These are phyloP conservation scores for Auriscalpium microsporum DNA, from an alignment of 768 basidiomycete species.

Conservation along the genomic window DNA sequence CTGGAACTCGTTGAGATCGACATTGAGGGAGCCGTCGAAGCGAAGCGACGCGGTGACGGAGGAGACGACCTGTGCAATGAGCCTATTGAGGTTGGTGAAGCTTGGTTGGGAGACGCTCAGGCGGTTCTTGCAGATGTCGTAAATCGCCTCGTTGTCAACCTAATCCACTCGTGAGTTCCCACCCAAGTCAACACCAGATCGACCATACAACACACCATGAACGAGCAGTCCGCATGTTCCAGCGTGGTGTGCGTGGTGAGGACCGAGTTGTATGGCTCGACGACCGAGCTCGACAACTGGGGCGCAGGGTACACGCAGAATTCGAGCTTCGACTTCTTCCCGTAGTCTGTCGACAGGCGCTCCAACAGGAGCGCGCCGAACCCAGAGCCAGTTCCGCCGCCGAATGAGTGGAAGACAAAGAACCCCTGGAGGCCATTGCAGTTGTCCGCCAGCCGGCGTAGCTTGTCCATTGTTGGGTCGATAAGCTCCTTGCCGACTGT, in stretches of 20 bases:
- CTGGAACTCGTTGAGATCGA: slow-evolving; percentile 97
- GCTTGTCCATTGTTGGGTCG: slow-evolving; percentile 91
- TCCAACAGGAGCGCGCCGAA: slow-evolving; percentile 96
- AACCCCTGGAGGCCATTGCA: slow-evolving; percentile 96
- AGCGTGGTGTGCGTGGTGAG: slow-evolving; percentile 97
- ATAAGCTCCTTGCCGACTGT: slow-evolving; percentile 98
- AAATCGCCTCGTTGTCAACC: slow-evolving; percentile 99
- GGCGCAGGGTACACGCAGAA: slow-evolving; percentile 97
- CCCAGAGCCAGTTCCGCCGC: slow-evolving; percentile 97
- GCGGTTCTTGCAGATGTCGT: slow-evolving; percentile 98
- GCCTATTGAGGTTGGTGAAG: slow-evolving; percentile 88
- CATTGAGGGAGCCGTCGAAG: slow-evolving; percentile 95
- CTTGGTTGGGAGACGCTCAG: slow-evolving; percentile 78
- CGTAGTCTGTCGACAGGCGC: slow-evolving; percentile 92
- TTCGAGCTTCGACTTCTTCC: slow-evolving; percentile 98
- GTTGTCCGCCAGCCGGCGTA: slow-evolving; percentile 92
- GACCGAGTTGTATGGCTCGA: slow-evolving; percentile 97
- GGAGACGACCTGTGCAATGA: slow-evolving; percentile 98
- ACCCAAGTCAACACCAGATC: background rate
- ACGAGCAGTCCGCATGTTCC: slow-evolving; percentile 98
- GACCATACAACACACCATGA: slow-evolving; percentile 60
- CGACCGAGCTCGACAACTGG: slow-evolving; percentile 87
- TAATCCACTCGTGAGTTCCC: slow-evolving; percentile 20
- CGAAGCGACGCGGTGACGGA: slow-evolving; percentile 95
- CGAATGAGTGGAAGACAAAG: slow-evolving; percentile 99